These are phyloP conservation scores for Dendrocalamus latiflorus DNA, from an alignment of 202 grass and related monocot species.

Conservation along the genomic window DNA sequence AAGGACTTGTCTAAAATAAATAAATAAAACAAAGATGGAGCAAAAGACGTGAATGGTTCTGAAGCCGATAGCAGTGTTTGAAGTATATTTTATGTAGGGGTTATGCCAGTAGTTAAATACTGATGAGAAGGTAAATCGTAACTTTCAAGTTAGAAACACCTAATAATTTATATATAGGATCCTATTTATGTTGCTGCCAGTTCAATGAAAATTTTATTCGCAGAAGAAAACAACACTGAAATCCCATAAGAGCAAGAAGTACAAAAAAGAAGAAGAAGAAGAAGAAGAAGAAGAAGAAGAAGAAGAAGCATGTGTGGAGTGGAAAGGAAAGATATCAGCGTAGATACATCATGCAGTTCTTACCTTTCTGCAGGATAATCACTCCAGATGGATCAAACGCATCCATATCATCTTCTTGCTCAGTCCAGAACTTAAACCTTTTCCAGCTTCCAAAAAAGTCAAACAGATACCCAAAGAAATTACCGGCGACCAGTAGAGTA, in stretches of 20 bases:
- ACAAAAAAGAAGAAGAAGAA: not conserved
- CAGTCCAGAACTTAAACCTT: slow-evolving; percentile 87
- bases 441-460: slow-evolving; percentile 96
- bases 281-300: too few relatives aligned
- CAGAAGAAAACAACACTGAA: not conserved
- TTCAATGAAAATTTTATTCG: not conserved
- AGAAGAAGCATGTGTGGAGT: not conserved
- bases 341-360: slow-evolving; percentile 36
- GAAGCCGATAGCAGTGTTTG: not conserved
- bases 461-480: slow-evolving; percentile 90
- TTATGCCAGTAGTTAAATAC: not conserved
- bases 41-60: not conserved
- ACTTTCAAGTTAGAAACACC: not conserved
- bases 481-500: slow-evolving; percentile 86
- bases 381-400: slow-evolving; percentile 93
- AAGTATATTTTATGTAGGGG: not conserved
- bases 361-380: slow-evolving; percentile 98
- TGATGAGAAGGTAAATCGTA: not conserved
- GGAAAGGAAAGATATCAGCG: slow-evolving; percentile 2
- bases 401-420: slow-evolving; percentile 80
- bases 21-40: not conserved
- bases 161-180: not conserved
- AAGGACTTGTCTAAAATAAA: not conserved
- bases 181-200: not conserved
- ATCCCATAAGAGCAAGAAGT: not conserved